Conservation (phyloP, 163 green algal species). For the Coccomyxa subellipsoidea region DNA sequence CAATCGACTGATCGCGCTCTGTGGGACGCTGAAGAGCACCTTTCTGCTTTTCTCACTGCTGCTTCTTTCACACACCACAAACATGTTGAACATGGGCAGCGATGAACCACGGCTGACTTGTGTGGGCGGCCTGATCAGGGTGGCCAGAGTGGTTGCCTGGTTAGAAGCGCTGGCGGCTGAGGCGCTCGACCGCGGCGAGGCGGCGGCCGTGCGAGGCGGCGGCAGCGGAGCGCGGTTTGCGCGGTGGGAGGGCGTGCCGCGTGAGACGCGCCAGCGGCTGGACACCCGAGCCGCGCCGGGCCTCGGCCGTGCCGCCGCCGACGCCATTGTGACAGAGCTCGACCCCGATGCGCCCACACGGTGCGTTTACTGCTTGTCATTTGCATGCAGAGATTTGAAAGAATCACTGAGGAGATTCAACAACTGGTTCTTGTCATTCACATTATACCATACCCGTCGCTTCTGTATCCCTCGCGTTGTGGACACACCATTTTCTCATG, state of each 20-base stretch:
- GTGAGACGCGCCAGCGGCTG: slow-evolving; percentile 41
- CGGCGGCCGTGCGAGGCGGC: not conserved
- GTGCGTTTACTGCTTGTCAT: not conserved
- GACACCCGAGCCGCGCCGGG: not conserved
- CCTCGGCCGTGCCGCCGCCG: not conserved
- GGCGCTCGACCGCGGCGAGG: slow-evolving; percentile 26
- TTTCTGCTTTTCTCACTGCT: too few relatives aligned
- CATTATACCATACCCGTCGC: not conserved
- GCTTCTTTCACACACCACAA: too few relatives aligned
- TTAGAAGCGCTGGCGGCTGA: slow-evolving; percentile 64
- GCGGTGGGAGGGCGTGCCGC: slow-evolving; percentile 49
- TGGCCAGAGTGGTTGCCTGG: slow-evolving; percentile 68
- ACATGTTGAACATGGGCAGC: too few relatives aligned
- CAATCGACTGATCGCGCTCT: too few relatives aligned
- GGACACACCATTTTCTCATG: not conserved
- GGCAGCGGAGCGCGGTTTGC: slow-evolving; percentile 18
- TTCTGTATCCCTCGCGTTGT: not conserved
- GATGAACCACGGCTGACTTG: too few relatives aligned
- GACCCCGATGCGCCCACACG: slow-evolving; percentile 68
- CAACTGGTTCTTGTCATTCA: too few relatives aligned
- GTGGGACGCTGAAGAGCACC: too few relatives aligned
- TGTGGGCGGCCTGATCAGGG: not conserved
- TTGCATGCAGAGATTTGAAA: too few relatives aligned
- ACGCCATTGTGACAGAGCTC: slow-evolving; percentile 51
- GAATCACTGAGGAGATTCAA: too few relatives aligned